Base-by-base conservation (phyloP, 495 filamentous ascomycete genomes). In the Trichoderma virens region DNA sequence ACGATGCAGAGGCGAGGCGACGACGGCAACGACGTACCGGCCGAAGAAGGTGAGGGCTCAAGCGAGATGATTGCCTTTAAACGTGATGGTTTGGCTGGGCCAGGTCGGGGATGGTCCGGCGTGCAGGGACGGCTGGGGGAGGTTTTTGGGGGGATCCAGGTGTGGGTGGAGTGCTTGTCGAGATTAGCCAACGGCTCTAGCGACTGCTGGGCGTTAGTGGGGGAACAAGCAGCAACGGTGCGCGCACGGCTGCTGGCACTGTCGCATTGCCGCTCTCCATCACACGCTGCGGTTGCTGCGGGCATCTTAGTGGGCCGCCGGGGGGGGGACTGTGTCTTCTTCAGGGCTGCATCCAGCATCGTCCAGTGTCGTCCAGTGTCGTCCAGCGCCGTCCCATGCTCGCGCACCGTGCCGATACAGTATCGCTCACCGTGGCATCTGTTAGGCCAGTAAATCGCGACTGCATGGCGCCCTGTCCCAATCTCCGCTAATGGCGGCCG, bases 11-110 rank as follows among this genome's bases (percentile, higher is more conserved):
- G 23, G 18, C 27, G 51, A 56, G 51, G 51, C 51, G 51, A 56
- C 51, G 25, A 16, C 51, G 51, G 51, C 51, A 27, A 56, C 51
- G 51, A 18, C 51, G 51, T 56, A 56, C 51, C 51, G 51, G 67
- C 51, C 51, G 51, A 56, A 30, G 51, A 30, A 56, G n/a, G 14
- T 72, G 74, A 70, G 73, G 72, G 73, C 74, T 69, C 72, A 79
- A 80, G 76, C 77, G 77, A 80, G 70, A 80, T 78, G 76, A 78
- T 79, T 76, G 72, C 75, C 51, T 72, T 68, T 66, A 72, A 71
- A 72, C 70, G 75, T 74, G 70, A 72, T 76, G 71, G 72, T 56
- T 56, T 56, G 51, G 51, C 51, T 56, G 65, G 72, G 67, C 69
- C 67, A 65, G 64, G 73, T 73, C 73, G 74, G 70, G 72, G 71